These are phyloP conservation scores for Paramecium sexaurelia DNA, from an alignment of 73 alveolate species.

Conservation along the genomic window DNA sequence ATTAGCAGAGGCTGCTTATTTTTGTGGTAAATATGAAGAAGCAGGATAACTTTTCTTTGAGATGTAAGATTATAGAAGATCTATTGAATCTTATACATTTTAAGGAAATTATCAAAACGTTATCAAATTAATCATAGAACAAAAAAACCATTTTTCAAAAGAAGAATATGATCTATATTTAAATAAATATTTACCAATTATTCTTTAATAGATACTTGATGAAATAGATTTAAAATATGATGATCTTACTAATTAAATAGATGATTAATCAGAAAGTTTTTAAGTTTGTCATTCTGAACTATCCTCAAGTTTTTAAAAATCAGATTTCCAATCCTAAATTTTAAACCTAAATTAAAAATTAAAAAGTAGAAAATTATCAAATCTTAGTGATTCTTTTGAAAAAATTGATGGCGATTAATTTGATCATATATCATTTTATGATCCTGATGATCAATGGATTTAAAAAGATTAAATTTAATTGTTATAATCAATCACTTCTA, in stretches of 20 bases:
- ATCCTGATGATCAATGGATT: constrained; percentile 83
- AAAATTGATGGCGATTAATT: neutral
- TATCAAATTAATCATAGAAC: constrained; percentile 65
- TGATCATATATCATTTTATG: constrained; percentile 76
- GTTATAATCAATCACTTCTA: constrained; percentile 30
- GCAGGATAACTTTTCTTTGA: constrained; percentile 68
- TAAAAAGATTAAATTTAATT: constrained; percentile 51
- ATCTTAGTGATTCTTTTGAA: neutral
- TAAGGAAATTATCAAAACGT: constrained; percentile 64
- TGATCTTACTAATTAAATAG: neutral
- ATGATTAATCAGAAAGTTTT: neutral
- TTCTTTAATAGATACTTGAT: constrained; percentile 65
- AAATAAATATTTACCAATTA: constrained; percentile 80
- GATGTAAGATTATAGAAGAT: constrained; percentile 48
- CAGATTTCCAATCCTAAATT: neutral
- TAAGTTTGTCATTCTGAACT: neutral
- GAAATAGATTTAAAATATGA: neutral
- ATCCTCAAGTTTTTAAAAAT: neutral
- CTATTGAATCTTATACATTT: constrained; percentile 56
- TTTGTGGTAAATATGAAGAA: constrained; percentile 45
- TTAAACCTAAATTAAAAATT: neutral
- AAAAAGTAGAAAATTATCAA: neutral
- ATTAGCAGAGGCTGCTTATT: constrained; percentile 80
- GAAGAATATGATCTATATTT: constrained; percentile 72
- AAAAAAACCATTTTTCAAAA: constrained; percentile 73